Evolutionary conservation across 176 grass and related monocot genomes (phyloP).

Genomic region (Phragmites australis): DNA sequence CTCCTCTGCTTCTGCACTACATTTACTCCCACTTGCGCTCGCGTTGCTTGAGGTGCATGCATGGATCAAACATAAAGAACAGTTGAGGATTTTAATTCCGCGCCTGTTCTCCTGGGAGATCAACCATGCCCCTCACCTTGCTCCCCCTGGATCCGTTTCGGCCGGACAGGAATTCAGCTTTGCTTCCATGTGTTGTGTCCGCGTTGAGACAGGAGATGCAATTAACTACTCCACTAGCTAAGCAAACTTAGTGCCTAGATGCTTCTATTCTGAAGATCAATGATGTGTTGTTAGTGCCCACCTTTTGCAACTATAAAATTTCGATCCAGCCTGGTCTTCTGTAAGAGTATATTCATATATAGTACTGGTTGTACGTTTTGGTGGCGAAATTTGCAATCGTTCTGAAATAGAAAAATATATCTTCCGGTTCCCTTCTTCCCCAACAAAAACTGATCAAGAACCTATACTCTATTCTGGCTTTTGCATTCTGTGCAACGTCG

Average conservation of each 20-base stretch:
- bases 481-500: not conserved
- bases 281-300: not conserved
- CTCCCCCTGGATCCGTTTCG: not conserved
- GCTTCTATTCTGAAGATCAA: slow-evolving; percentile 33
- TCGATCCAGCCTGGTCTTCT: slow-evolving; percentile 43
- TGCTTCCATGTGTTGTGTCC: slow-evolving; percentile 36
- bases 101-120: slow-evolving; percentile 5
- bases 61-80: slow-evolving; percentile 1
- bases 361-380: not conserved
- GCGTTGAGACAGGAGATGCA: slow-evolving; percentile 40
- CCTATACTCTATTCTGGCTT: not conserved
- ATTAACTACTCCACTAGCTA: slow-evolving; percentile 33
- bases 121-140: not conserved
- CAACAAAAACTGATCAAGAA: slow-evolving; percentile 4
- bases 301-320: slow-evolving; percentile 15
- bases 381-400: not conserved
- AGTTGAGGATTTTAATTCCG: not conserved
- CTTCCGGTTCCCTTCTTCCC: not conserved
- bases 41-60: slow-evolving; percentile 35
- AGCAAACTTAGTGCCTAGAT: slow-evolving; percentile 13
- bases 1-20: not conserved
- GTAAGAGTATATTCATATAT: slow-evolving; percentile 15
- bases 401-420: not conserved
- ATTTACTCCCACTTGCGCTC: slow-evolving; percentile 46
- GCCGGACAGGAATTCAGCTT: slow-evolving; percentile 42